Percentiles rank a stretch among this genome's conserved stretches.
These are phyloP conservation scores for Sugiyamaella mastotermitis DNA, from an alignment of 805 yeast genomes.

Conservation along the genomic window DNA sequence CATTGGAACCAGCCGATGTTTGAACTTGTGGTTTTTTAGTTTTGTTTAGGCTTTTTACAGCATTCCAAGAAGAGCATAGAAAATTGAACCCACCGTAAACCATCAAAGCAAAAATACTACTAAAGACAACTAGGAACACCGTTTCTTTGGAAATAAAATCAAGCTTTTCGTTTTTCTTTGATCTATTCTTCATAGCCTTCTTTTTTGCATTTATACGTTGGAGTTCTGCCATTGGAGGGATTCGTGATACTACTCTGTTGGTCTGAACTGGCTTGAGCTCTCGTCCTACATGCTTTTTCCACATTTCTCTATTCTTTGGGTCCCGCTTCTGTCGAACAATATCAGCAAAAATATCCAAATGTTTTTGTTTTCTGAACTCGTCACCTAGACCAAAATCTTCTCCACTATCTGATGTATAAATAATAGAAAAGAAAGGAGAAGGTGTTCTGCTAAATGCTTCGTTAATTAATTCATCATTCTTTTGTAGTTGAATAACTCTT, in stretches of 20 bases:
- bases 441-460: slow-evolving; percentile 63
- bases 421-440: slow-evolving; percentile 60
- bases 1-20: too few species aligned
- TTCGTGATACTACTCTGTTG: neutral
- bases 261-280: slow-evolving; percentile 5
- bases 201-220: neutral
- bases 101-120: too few species aligned
- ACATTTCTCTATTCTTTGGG: slow-evolving; percentile 23
- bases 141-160: too few species aligned
- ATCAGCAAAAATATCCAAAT: slow-evolving; percentile 21
- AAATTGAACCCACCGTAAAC: too few species aligned
- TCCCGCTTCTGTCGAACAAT: slow-evolving; percentile 22
- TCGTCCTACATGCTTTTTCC: slow-evolving; percentile 19
- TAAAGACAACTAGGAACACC: too few species aligned
- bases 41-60: too few species aligned
- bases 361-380: slow-evolving; percentile 5
- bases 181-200: too few species aligned
- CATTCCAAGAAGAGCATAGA: too few species aligned
- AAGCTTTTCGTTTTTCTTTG: too few species aligned
- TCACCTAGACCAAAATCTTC: slow-evolving; percentile 16
- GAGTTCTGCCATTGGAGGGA: slow-evolving; percentile 13
- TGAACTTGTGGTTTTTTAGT: too few species aligned
- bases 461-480: slow-evolving; percentile 45
- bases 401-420: slow-evolving; percentile 43
- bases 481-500: slow-evolving; percentile 31